Base-by-base conservation (phyloP, 768 basidiomycete genomes). In the Russula sp. region DNA sequence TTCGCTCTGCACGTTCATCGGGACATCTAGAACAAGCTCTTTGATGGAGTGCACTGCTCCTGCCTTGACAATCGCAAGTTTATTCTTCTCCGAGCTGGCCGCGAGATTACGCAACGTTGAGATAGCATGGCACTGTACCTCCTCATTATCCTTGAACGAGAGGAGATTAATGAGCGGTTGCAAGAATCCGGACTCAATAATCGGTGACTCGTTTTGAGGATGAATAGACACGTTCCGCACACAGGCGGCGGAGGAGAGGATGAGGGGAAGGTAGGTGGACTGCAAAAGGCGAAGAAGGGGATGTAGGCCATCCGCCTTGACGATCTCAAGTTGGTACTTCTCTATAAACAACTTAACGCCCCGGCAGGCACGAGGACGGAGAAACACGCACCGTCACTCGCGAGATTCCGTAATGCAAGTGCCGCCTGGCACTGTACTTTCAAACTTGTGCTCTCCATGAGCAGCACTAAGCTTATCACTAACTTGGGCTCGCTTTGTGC, bases 401-500 rank as follows among this genome's bases (percentile, higher is more conserved):
- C 97, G 55, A 99, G 83, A 76, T 99, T 99, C 45, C 97, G 84
- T 0, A 99, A 81, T 10, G 97, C 97, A 57, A 99, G 77, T 11
- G 97, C 97, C 27, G 97, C 94, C 72, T 99, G 97, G 70, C 97
- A 99, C 73, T 99, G 97, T 8, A 99, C 97, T 75, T 99, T 99
- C 70, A 99, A 79, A 74, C 94, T 97, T 27, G 91, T 85, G 68
- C 93, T 95, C 69, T 98, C 96, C 97, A 99, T 99, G 44, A 99
- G 81, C 60, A 85, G 84, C 27, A 98, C 96, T 40, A 99, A 80
- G 71, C 94, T 97, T 32, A 90, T 82, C 3, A 99, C 96, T 31
- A 99, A 80, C 73, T 92, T 97, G 10, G 95, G 94, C 75, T 99
- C 97, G 67, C 84, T 91, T 71, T 90, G 85, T 2, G 95, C 92